Percentiles rank a stretch among this genome's conserved stretches.
These are phyloP conservation scores for Jamesozyma rosinii DNA, from an alignment of 805 yeast species.

Conservation along the genomic window DNA sequence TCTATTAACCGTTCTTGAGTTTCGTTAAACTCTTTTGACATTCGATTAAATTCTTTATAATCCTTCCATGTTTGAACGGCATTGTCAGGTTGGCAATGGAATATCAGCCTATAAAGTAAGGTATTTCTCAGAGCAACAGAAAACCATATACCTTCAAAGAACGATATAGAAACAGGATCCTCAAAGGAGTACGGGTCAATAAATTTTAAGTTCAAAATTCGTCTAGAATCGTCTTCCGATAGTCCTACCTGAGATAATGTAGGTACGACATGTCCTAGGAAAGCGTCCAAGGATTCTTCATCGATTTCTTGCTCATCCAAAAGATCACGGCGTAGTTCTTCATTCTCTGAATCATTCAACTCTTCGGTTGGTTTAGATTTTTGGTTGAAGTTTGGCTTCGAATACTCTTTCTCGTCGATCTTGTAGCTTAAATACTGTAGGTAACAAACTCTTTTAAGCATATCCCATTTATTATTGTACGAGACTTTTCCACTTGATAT, in stretches of 20 bases:
- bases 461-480: slow-evolving; percentile 56
- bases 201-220: slow-evolving; percentile 33
- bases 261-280: slow-evolving; percentile 24
- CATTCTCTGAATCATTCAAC: slow-evolving; percentile 1
- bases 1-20: slow-evolving; percentile 27
- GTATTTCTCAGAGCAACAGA: slow-evolving; percentile 80
- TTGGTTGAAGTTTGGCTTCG: slow-evolving; percentile 3
- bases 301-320: slow-evolving; percentile 23
- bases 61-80: slow-evolving; percentile 84
- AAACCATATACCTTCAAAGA: slow-evolving; percentile 80
- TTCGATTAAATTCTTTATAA: slow-evolving; percentile 59
- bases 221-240: slow-evolving; percentile 5
- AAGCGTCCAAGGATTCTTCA: slow-evolving; percentile 24
- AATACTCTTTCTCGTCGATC: slow-evolving; percentile 29
- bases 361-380: neutral
- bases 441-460: slow-evolving; percentile 62
- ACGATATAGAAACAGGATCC: slow-evolving; percentile 77
- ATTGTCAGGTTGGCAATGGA: slow-evolving; percentile 93
- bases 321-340: slow-evolving; percentile 11
- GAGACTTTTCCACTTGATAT: slow-evolving; percentile 39
- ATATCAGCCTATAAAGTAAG: slow-evolving; percentile 67
- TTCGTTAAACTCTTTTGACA: slow-evolving; percentile 46
- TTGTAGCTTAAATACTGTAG: slow-evolving; percentile 57
- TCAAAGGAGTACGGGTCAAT: slow-evolving; percentile 83
- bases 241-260: slow-evolving; percentile 1